Evolutionary conservation across 108 stramenopile species (phyloP).

Genomic region (Fistulifera solaris): DNA sequence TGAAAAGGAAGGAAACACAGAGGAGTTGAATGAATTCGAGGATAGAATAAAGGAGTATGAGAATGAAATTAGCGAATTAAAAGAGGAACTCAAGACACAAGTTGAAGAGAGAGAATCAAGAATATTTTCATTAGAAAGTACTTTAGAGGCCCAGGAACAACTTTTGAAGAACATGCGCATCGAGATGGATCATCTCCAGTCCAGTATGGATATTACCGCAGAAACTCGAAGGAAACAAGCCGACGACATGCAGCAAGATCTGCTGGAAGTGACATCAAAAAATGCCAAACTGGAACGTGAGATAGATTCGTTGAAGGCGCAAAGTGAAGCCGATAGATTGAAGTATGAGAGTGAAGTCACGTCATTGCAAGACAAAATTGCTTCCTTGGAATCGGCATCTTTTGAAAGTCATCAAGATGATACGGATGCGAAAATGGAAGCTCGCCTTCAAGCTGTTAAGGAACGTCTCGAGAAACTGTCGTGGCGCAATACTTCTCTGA

Average conservation of each 20-base stretch:
- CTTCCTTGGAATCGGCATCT: constrained; percentile 34
- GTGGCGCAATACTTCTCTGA: constrained; percentile 35
- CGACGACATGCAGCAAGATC: constrained; percentile 78
- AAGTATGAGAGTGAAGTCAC: constrained; percentile 56
- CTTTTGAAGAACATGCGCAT: constrained; percentile 57
- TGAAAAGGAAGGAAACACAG: constrained; percentile 25
- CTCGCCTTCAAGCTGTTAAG: constrained; percentile 46
- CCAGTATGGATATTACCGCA: constrained; percentile 58
- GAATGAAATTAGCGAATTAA: constrained; percentile 33
- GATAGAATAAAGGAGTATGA: constrained; percentile 33
- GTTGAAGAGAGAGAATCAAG: constrained; percentile 58
- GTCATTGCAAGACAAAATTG: constrained; percentile 45
- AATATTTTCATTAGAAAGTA: constrained; percentile 65
- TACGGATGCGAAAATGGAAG: constrained; percentile 27
- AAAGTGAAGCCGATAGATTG: constrained; percentile 55
- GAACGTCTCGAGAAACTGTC: constrained; percentile 63
- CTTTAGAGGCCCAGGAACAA: constrained; percentile 72
- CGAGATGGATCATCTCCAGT: constrained; percentile 84
- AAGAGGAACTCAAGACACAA: constrained; percentile 41
- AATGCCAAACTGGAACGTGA: constrained; percentile 56
- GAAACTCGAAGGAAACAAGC: constrained; percentile 62
- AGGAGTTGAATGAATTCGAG: constrained; percentile 32
- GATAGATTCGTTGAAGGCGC: constrained; percentile 49
- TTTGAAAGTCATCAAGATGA: constrained; percentile 11
- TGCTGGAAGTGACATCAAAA: constrained; percentile 50